Percentiles rank a stretch among this genome's conserved stretches.
Evolutionary conservation across 208 protist genomes (phyloP).

Genomic region (Leishmania tropica): DNA sequence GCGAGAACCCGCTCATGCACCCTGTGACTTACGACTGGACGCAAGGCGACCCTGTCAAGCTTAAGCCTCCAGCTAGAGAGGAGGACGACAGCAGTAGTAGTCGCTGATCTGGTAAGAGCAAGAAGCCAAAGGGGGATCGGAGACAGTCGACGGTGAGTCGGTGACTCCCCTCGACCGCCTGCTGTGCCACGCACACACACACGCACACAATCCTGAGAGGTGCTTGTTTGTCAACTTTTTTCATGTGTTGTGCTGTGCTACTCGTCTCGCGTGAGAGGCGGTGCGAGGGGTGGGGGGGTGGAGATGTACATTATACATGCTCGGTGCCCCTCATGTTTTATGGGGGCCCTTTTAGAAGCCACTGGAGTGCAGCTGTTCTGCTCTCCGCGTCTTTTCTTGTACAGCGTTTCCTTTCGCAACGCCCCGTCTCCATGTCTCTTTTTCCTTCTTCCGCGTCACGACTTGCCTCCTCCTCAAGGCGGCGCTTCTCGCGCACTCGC

Average conservation of each 20-base stretch:
- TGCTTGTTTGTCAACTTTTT: background rate
- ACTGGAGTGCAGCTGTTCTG: background rate
- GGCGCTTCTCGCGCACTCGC: background rate
- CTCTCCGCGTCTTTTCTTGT: background rate
- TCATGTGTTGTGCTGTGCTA: background rate
- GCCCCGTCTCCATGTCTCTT: background rate
- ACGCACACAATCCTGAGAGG: background rate
- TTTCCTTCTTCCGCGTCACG: background rate
- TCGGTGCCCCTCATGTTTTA: background rate
- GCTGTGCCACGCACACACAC: background rate
- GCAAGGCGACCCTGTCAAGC: background rate
- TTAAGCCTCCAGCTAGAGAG: background rate
- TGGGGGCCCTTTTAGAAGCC: background rate
- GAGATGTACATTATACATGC: conserved; percentile 5
- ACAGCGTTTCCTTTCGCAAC: background rate
- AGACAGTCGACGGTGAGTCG: background rate
- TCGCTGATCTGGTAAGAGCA: background rate
- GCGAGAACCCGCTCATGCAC: conserved; percentile 24
- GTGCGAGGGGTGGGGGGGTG: background rate
- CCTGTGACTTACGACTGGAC: conserved; percentile 19
- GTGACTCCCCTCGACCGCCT: background rate
- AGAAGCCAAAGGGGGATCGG: background rate
- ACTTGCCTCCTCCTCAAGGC: background rate
- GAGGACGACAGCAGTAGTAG: background rate
- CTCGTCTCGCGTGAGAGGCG: background rate